Evolutionary conservation across 345 rosid species (phyloP), one percentile per base, ranked within the genome.

Genomic region (Ailanthus altissimus): DNA sequence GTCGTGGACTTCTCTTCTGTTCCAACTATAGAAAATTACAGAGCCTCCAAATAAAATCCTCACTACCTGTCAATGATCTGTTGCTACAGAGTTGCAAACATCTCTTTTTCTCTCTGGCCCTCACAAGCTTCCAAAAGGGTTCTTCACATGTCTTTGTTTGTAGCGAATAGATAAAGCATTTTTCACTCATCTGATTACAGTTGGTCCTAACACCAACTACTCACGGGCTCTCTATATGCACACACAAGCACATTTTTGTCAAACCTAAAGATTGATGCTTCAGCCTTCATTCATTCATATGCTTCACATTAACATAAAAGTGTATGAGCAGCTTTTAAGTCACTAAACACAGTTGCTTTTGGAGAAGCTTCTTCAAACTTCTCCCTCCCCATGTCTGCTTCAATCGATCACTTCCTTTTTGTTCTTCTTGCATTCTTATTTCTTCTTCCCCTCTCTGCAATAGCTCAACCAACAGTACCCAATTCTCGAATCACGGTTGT

Each of bases 131-230:
- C 83, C 88, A 90, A 89, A 82, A 73, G 45, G 58, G 23, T 68
- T 81, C 84, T 86, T 93, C 97, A 93, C 97, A 90, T 93, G 98
- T 88, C 91, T 88, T 90, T 93, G 97, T 93, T 83, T 81, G 84
- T 87, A 89, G 90, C 79, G 92, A 77, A 84, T 75, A 59, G 69
- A 83, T 74, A 80, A 85, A 81, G 76, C 73, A 69, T 70, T 76
- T 62, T 73, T 72, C 32, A 45, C 10, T 62, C 61, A 40, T 68
- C 82, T 63, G 71, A 28, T 77, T 53, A 69, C 89, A 66, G 84
- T 88, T 88, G 85, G 83, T 82, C 85, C 86, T 79, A 67, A 75
- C 84, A 84, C 82, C 86, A 82, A 69, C 67, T 75, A 81, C 83
- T 93, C 98, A 93, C 97, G 97, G 95, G 85, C 75, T 80, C 78